Evolutionary conservation across 2,329 filamentous ascomycete species (phyloP).

Genomic region (Endothia cerciana): DNA sequence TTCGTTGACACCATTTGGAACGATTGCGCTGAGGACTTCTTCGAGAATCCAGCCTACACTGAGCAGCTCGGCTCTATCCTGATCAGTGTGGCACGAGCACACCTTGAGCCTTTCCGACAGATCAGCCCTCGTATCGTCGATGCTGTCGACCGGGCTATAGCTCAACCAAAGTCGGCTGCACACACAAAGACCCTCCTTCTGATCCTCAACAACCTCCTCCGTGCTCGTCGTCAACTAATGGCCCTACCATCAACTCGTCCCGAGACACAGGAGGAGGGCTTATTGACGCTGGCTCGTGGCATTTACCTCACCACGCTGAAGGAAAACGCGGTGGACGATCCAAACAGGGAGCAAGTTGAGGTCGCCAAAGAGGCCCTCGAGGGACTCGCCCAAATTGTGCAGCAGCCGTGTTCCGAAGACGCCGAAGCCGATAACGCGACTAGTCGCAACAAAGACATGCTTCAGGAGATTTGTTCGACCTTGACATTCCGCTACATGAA

Average conservation of each 20-base stretch:
- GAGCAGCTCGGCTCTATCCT: constrained; percentile 43
- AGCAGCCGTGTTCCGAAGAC: constrained; percentile 41
- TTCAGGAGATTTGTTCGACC: constrained; percentile 34
- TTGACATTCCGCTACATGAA: constrained; percentile 33
- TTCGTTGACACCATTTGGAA: constrained; percentile 54
- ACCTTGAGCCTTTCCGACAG: constrained; percentile 52
- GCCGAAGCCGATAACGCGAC: constrained; percentile 17
- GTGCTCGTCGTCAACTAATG: constrained; percentile 21
- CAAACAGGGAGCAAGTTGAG: constrained; percentile 44
- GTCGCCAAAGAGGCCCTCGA: constrained; percentile 49
- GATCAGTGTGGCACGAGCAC: constrained; percentile 40
- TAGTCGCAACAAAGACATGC: constrained; percentile 13
- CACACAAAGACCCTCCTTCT: constrained; percentile 58
- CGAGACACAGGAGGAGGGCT: constrained; percentile 9
- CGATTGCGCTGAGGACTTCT: constrained; percentile 55
- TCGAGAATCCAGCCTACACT: constrained; percentile 57
- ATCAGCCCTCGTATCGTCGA: constrained; percentile 52
- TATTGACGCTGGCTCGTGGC: constrained; percentile 44
- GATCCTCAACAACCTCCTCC: constrained; percentile 54
- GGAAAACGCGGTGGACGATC: constrained; percentile 36
- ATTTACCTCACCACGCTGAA: constrained; percentile 47
- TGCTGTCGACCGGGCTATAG: constrained; percentile 53
- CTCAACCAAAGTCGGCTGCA: constrained; percentile 52
- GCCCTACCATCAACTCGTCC: constrained; percentile 14
- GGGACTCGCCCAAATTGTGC: constrained; percentile 50